Percentiles rank a stretch among this genome's conserved stretches.
Conservation (phyloP, 2,329 filamentous ascomycete species). For the Colletotrichum australisinense region DNA sequence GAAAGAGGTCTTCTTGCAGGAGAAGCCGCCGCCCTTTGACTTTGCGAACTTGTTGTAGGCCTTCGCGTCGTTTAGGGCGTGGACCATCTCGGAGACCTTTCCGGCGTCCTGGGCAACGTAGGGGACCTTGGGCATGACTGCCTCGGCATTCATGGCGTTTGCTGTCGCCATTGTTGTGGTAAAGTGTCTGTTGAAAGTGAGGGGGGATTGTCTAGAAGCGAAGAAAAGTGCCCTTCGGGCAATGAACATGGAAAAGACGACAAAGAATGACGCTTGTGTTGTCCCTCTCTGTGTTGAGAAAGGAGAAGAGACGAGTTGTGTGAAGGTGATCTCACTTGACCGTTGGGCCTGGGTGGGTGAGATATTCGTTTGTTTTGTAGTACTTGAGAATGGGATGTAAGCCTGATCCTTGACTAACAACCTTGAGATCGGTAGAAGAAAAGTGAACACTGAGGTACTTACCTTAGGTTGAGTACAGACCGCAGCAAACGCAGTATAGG, state of each 20-base stretch:
- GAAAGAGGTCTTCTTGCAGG: constrained; percentile 85
- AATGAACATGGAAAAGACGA: constrained; percentile 10
- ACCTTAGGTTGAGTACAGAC: background rate
- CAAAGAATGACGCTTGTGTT: background rate
- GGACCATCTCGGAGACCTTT: constrained; percentile 74
- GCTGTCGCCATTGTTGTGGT: constrained; percentile 22
- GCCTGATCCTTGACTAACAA: background rate
- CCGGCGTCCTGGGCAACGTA: constrained; percentile 76
- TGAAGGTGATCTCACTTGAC: constrained; percentile 12
- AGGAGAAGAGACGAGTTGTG: background rate
- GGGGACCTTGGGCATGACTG: constrained; percentile 60
- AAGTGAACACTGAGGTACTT: background rate
- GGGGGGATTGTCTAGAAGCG: constrained; percentile 7
- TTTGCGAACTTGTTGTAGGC: constrained; percentile 53
- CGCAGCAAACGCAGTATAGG: background rate
- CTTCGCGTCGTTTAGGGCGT: constrained; percentile 69
- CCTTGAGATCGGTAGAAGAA: background rate
- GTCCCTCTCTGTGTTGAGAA: background rate
- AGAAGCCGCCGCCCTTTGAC: constrained; percentile 68
- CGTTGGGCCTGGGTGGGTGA: background rate
- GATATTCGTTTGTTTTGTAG: constrained; percentile 8
- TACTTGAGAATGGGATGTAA: background rate
- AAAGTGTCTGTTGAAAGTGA: constrained; percentile 1
- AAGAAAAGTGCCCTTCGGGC: constrained; percentile 20
- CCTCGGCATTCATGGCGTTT: constrained; percentile 27